Evolutionary conservation across 345 rosid genomes (phyloP).

Genomic region (Bruguiera gymnorhiza): DNA sequence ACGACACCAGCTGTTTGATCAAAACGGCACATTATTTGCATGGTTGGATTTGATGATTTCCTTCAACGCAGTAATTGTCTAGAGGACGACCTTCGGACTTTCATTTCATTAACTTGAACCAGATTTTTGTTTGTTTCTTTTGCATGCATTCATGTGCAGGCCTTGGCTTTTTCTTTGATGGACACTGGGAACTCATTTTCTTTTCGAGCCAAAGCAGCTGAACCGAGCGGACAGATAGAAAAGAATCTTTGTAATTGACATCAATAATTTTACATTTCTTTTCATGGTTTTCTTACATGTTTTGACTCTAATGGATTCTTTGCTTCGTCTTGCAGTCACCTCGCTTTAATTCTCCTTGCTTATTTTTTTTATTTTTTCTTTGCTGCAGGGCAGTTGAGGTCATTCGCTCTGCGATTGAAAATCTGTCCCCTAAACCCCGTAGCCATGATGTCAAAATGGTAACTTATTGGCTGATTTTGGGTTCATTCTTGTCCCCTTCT

Average conservation of each 20-base stretch:
- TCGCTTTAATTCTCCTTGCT: background rate
- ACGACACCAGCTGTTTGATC: too few relatives aligned
- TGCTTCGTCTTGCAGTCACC: background rate
- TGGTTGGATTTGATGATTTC: slow-evolving; percentile 52
- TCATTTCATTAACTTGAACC: slow-evolving; percentile 11
- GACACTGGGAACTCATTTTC: slow-evolving; percentile 48
- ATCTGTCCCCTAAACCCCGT: slow-evolving; percentile 45
- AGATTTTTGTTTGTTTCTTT: background rate
- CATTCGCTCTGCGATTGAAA: slow-evolving; percentile 58
- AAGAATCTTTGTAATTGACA: slow-evolving; percentile 52
- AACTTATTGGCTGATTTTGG: slow-evolving; percentile 14
- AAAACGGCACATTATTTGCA: too few relatives aligned
- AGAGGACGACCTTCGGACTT: slow-evolving; percentile 1
- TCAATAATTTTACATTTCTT: slow-evolving; percentile 9
- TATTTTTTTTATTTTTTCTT: background rate
- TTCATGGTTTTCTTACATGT: background rate
- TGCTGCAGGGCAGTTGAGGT: slow-evolving; percentile 69
- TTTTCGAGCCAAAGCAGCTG: slow-evolving; percentile 38
- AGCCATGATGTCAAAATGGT: slow-evolving; percentile 77
- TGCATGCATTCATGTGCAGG: slow-evolving; percentile 40
- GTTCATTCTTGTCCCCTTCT: background rate
- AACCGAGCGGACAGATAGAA: slow-evolving; percentile 40
- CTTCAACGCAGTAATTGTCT: slow-evolving; percentile 57
- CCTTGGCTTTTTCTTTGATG: slow-evolving; percentile 65
- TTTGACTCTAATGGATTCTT: background rate